Conservation (phyloP, 371 early-diverging fungal species). For the Lichtheimia ramosa region DNA sequence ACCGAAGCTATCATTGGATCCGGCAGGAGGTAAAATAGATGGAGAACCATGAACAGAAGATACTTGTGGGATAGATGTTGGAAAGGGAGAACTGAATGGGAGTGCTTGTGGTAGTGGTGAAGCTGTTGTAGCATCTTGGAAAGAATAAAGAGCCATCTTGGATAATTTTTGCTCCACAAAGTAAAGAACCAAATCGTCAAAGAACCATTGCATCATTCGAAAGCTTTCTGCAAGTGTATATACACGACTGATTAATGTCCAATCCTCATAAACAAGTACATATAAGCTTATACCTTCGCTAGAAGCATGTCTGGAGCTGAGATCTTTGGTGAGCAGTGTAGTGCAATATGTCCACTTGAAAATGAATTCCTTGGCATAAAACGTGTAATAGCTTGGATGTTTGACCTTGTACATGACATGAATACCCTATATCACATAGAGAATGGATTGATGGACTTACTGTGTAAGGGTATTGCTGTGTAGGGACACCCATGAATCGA, state of each 20-base stretch:
- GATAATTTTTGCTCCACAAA: neutral
- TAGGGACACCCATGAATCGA: neutral
- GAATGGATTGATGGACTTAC: neutral
- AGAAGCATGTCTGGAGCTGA: neutral
- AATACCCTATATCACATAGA: neutral
- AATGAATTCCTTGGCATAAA: neutral
- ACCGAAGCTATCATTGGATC: too few species aligned
- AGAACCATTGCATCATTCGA: neutral
- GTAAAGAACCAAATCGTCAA: neutral
- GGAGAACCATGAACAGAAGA: too few species aligned
- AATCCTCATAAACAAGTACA: neutral
- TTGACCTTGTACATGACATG: neutral
- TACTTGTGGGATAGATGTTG: too few species aligned
- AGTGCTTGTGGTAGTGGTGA: neutral
- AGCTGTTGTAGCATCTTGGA: neutral
- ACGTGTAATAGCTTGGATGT: neutral
- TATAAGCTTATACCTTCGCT: neutral
- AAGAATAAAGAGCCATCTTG: neutral
- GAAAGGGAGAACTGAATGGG: neutral
- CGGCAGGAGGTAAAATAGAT: too few species aligned
- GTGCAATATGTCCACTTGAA: neutral
- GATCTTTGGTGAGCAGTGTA: neutral
- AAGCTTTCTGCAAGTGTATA: neutral
- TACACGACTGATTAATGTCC: neutral
- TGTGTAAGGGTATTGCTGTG: neutral